phyloP scores from a whole-genome alignment of 139 green algal genomes.

The Nannochloris sp. region DNA sequence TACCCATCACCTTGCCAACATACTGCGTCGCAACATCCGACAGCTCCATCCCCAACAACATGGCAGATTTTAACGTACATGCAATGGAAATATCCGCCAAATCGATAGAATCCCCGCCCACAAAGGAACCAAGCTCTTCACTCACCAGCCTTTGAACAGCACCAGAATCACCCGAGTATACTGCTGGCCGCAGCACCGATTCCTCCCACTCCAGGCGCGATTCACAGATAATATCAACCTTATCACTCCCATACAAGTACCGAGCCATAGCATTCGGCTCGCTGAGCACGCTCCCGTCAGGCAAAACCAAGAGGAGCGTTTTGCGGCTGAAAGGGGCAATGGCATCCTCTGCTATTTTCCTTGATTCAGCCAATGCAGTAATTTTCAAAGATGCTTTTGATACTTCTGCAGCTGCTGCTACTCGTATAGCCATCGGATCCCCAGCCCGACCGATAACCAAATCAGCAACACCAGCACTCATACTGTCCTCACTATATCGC shows the following conservation, averaged over 20 bases:
- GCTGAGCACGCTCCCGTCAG: slow-evolving; percentile 26
- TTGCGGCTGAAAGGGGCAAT: slow-evolving; percentile 22
- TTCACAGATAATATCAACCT: slow-evolving; percentile 13
- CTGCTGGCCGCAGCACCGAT: slow-evolving; percentile 30
- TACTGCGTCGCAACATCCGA: background rate
- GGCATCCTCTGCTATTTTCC: slow-evolving; percentile 11
- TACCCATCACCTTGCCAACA: background rate
- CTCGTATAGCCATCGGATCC: slow-evolving; percentile 53
- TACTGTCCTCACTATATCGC: no score
- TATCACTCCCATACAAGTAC: slow-evolving; percentile 33
- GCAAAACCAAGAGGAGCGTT: slow-evolving; percentile 24
- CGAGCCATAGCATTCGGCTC: slow-evolving; percentile 51
- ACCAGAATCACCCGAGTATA: slow-evolving; percentile 13
- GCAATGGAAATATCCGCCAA: slow-evolving; percentile 51
- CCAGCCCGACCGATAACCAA: slow-evolving; percentile 20
- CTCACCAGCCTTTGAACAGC: slow-evolving; percentile 12
- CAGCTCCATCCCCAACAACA: slow-evolving; percentile 4
- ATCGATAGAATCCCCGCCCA: slow-evolving; percentile 15
- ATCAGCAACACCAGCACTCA: no score
- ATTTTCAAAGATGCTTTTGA: slow-evolving; percentile 4
- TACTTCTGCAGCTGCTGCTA: slow-evolving; percentile 25
- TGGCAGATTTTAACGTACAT: slow-evolving; percentile 11
- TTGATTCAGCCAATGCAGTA: background rate
- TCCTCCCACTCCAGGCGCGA: slow-evolving; percentile 61
- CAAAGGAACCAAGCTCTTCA: slow-evolving; percentile 11